A percentile compares a stretch with the other conserved stretches of the same genome.
Evolutionary conservation across 371 early-diverging fungal species (phyloP).

Genomic region (Coemansia sp.): DNA sequence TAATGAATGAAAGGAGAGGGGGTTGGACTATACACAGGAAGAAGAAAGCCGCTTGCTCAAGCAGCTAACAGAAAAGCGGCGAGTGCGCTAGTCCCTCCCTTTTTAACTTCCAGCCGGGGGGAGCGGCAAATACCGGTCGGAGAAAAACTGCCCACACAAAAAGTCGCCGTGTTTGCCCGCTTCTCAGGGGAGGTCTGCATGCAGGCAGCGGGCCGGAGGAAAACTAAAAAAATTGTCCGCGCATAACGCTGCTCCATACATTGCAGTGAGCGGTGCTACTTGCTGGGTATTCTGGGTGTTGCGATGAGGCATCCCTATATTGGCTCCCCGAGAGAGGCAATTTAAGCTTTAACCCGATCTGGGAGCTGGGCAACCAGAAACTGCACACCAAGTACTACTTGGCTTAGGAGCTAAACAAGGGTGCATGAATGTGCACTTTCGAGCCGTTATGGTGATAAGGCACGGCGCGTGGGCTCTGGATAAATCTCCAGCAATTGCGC

Average conservation of each 20-base stretch:
- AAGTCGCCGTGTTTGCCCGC: conserved; percentile 2
- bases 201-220: background rate
- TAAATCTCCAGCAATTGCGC: no score
- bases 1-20: background rate
- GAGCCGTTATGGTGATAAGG: no score
- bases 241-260: background rate
- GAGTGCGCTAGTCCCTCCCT: background rate
- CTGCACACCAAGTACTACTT: no score
- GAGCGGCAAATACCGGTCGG: conserved; percentile 5
- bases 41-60: background rate
- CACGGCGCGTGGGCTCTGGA: no score
- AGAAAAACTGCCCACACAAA: conserved; percentile 6
- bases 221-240: background rate
- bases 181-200: background rate
- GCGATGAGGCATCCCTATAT: no score
- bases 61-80: background rate
- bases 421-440: no score
- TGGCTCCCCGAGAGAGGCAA: no score
- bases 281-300: background rate
- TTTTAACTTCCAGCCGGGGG: no score
- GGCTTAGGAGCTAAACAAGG: no score
- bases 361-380: no score
- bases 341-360: no score
- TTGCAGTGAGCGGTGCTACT: background rate
- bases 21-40: background rate